Evolutionary conservation across 768 basidiomycete genomes (phyloP), one percentile per base, ranked within the genome.

Genomic region (Lactarius tabidus): DNA sequence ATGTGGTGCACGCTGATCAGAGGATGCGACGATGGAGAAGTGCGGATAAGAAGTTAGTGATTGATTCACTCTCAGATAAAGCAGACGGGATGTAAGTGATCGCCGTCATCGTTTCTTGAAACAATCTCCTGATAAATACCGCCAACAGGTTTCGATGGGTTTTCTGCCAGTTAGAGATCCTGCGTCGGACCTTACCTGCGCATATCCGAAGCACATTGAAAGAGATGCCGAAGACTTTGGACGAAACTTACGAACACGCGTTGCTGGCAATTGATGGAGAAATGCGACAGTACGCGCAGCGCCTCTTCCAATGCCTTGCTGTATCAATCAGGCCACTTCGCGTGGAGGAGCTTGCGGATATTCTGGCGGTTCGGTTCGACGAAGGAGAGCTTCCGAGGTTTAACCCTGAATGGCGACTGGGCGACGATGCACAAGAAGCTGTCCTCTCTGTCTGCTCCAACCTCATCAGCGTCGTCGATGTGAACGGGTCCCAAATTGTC

Each of bases 291-390:
- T 53, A 33, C 29, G 57, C 63, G 6, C 63, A 64, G 20, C 57
- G 57, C 0, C 28, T 64, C 31, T 64, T 64, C 26, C 63, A 59
- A 7, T 64, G 63, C 14, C 51, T 64, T 3, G 14, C 52, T 1
- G 51, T 33, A 7, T 58, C 63, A 9, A 29, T 41, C 5, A 39
- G 57, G 7, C 63, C 63, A 10, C 29, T 64, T 45, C 51, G 14
- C 12, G 52, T 59, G 10, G n/a, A 54, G 2, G 58, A 64, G 18
- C 63, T 64, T 23, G 51, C 52, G 3, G 63, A 64, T 5, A 33
- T 64, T 45, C 33, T 64, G 26, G 52, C 52, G 14, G 31, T 64
- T 1, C 51, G 41, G 10, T 59, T 59, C 6, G 63, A 59, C 0
- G 4, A n/a, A 15, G 56, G 29, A 12, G 3, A n/a, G 1, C 23